These are phyloP conservation scores for Brassica rapa DNA, from an alignment of 345 rosid genomes.

Conservation along the genomic window DNA sequence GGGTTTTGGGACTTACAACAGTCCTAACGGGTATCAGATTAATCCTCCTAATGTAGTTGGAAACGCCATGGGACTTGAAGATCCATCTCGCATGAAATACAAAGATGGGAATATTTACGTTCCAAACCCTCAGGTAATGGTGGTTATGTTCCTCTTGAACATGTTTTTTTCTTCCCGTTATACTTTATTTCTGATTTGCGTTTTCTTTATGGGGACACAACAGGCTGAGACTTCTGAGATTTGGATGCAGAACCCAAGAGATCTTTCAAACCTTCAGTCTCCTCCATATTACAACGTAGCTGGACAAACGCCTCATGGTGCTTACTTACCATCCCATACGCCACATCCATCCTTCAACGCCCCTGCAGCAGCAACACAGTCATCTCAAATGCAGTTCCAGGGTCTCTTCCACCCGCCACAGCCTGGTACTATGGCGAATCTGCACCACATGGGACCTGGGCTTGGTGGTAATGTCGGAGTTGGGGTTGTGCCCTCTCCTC, in stretches of 20 bases:
- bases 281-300: slow-evolving; percentile 76
- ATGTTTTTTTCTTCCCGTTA: background rate
- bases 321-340: slow-evolving; percentile 76
- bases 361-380: slow-evolving; percentile 74
- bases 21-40: slow-evolving; percentile 11
- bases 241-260: slow-evolving; percentile 91
- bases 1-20: slow-evolving; percentile 6
- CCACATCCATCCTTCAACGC: slow-evolving; percentile 78
- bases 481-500: slow-evolving; percentile 63
- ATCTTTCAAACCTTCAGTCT: slow-evolving; percentile 67
- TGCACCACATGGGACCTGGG: slow-evolving; percentile 81
- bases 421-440: slow-evolving; percentile 64
- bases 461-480: slow-evolving; percentile 84
- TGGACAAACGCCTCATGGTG: slow-evolving; percentile 79
- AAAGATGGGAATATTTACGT: slow-evolving; percentile 79
- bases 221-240: slow-evolving; percentile 93
- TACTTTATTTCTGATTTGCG: slow-evolving; percentile 9
- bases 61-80: slow-evolving; percentile 51
- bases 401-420: slow-evolving; percentile 81
- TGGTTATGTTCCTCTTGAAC: slow-evolving; percentile 2
- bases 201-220: slow-evolving; percentile 1
- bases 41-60: slow-evolving; percentile 63
- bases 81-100: slow-evolving; percentile 73
- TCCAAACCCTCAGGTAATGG: slow-evolving; percentile 80
- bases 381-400: slow-evolving; percentile 90